Percentiles rank a stretch among this genome's conserved stretches.
phyloP scores from a whole-genome alignment of 768 basidiomycete genomes.

The Tephrocybe sp. region DNA sequence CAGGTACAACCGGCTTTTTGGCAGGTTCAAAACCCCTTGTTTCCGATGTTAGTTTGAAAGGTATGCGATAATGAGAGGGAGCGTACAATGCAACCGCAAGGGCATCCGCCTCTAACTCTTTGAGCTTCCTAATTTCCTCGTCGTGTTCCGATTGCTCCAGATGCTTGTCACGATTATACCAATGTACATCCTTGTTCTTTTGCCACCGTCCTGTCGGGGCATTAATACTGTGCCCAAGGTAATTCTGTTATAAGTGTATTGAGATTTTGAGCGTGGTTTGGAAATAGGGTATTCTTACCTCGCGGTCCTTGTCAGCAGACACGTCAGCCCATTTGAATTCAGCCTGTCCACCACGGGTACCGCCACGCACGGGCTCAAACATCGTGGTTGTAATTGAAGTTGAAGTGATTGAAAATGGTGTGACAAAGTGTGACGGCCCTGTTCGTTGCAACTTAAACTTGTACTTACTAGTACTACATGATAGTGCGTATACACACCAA shows the following conservation, averaged over 20 bases:
- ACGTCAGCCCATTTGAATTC: conserved; percentile 93
- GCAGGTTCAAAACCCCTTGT: conserved; percentile 70
- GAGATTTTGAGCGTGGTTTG: neutral
- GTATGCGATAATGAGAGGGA: neutral
- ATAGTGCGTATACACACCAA: no score
- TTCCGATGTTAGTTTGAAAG: neutral
- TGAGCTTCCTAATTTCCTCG: conserved; percentile 79
- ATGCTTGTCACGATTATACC: conserved; percentile 75
- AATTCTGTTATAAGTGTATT: conserved; percentile 56
- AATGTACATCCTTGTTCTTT: conserved; percentile 95
- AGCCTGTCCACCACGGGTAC: conserved; percentile 88
- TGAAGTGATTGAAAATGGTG: neutral
- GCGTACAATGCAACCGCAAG: conserved; percentile 73
- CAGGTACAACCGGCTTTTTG: conserved; percentile 29
- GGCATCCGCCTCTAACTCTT: conserved; percentile 89
- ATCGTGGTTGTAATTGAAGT: conserved; percentile 30
- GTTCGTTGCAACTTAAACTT: no score
- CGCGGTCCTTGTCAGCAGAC: conserved; percentile 89
- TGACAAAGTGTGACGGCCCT: neutral
- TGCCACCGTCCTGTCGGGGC: conserved; percentile 97
- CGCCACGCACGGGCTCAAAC: conserved; percentile 85
- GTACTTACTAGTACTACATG: no score
- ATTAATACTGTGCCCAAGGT: conserved; percentile 92
- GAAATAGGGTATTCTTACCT: conserved; percentile 44
- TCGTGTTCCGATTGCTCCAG: conserved; percentile 41